Percentiles rank a stretch among this genome's conserved stretches.
These are phyloP conservation scores for Aspergillus heteromorphus DNA, from an alignment of 495 filamentous ascomycete genomes.

Conservation along the genomic window DNA sequence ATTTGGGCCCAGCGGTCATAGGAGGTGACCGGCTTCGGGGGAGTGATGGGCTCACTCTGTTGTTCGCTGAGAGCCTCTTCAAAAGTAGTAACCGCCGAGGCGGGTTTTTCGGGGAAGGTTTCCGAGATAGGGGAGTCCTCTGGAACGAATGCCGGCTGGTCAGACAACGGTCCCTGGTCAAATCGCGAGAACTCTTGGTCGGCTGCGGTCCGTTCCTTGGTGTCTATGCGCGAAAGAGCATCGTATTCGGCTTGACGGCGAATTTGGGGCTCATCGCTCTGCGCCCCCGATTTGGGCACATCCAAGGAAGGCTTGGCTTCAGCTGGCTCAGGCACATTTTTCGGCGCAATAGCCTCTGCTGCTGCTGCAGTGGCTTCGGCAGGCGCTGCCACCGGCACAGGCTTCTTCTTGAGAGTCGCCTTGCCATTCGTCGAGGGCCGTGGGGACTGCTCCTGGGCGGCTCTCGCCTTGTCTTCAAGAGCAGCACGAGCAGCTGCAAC, in stretches of 20 bases:
- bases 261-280: constrained; percentile 41
- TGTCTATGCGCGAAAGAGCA: constrained; percentile 54
- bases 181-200: constrained; percentile 75
- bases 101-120: constrained; percentile 18
- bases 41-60: constrained; percentile 7
- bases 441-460: constrained; percentile 26
- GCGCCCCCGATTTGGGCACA: constrained; percentile 4
- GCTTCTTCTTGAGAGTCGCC: constrained; percentile 33
- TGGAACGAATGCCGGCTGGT: constrained; percentile 81
- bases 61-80: background rate
- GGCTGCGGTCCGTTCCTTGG: constrained; percentile 60
- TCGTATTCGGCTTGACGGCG: constrained; percentile 47
- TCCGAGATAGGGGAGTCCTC: constrained; percentile 48
- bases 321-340: background rate
- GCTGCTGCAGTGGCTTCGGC: constrained; percentile 16
- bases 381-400: constrained; percentile 21
- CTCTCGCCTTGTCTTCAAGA: constrained; percentile 39
- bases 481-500: constrained; percentile 50
- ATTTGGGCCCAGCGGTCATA: constrained; percentile 92
- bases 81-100: constrained; percentile 2
- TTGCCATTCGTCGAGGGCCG: constrained; percentile 21
- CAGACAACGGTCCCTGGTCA: constrained; percentile 81
- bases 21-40: constrained; percentile 19
- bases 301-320: constrained; percentile 9
- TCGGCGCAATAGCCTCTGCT: constrained; percentile 15